Conservation (phyloP, 768 basidiomycete species). For the Pulveroboletus sp. region DNA sequence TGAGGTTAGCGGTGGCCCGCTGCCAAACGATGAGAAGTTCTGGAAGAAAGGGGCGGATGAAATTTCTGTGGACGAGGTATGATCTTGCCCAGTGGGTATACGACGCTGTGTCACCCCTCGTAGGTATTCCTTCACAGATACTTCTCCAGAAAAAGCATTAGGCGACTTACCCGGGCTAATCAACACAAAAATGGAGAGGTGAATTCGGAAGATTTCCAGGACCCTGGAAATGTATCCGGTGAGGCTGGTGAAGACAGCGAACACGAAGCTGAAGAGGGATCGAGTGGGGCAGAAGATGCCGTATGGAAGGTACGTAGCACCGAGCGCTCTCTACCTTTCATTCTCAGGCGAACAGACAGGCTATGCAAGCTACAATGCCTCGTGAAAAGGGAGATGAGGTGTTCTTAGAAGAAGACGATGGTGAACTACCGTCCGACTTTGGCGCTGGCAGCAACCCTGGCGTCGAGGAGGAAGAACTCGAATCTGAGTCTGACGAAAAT, state of each 20-base stretch:
- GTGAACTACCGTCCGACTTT: constrained; percentile 15
- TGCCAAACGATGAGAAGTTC: constrained; percentile 75
- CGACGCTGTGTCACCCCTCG: not conserved
- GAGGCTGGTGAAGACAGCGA: constrained; percentile 20
- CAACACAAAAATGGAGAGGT: constrained; percentile 25
- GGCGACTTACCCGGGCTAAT: constrained; percentile 43
- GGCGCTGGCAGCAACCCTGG: constrained; percentile 32
- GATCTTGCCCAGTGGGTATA: not conserved
- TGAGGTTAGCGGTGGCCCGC: constrained; percentile 40
- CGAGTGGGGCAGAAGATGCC: constrained; percentile 53
- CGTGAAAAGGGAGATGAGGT: constrained; percentile 47
- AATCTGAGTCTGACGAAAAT: constrained; percentile 27
- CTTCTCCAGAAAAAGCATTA: constrained; percentile 68
- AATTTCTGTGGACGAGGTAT: constrained; percentile 84
- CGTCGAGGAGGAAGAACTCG: constrained; percentile 28
- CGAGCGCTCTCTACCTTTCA: not conserved
- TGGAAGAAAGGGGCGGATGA: constrained; percentile 63
- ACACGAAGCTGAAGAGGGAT: constrained; percentile 35
- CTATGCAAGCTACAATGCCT: constrained; percentile 86
- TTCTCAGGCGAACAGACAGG: constrained; percentile 41
- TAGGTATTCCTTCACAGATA: constrained; percentile 90
- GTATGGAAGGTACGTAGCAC: constrained; percentile 74
- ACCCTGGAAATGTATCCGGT: constrained; percentile 18
- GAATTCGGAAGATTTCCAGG: constrained; percentile 21
- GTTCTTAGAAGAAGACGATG: constrained; percentile 34